Conservation (phyloP, 129 eudicot genomes). For the Escallonia rubra region DNA sequence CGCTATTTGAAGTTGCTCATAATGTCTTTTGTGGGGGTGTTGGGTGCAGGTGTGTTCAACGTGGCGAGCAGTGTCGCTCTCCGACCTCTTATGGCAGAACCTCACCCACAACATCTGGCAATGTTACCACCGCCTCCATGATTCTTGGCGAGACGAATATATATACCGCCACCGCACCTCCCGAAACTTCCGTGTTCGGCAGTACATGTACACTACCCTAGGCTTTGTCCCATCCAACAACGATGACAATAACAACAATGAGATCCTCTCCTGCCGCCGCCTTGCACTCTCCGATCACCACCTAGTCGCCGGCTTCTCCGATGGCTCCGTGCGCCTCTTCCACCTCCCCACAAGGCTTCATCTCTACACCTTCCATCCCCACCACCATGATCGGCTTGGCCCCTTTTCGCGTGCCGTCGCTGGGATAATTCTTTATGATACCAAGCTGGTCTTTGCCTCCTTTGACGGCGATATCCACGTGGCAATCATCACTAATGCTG, state of each 20-base stretch:
- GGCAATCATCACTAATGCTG: slow-evolving; percentile 30
- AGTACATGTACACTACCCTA: slow-evolving; percentile 40
- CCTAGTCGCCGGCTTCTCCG: slow-evolving; percentile 88
- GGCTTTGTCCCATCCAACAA: slow-evolving; percentile 33
- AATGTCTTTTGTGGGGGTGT: background rate
- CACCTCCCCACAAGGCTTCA: slow-evolving; percentile 54
- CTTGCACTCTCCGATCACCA: slow-evolving; percentile 59
- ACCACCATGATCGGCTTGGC: slow-evolving; percentile 75
- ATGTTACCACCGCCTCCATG: slow-evolving; percentile 37
- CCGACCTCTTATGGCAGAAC: slow-evolving; percentile 82
- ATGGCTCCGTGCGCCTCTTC: slow-evolving; percentile 75
- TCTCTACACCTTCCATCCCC: slow-evolving; percentile 68
- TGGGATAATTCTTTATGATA: slow-evolving; percentile 51
- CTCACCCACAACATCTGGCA: slow-evolving; percentile 70
- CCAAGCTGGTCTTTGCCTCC: slow-evolving; percentile 59
- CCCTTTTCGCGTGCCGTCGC: slow-evolving; percentile 76
- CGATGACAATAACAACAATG: slow-evolving; percentile 35
- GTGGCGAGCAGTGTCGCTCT: slow-evolving; percentile 77
- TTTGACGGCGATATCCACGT: slow-evolving; percentile 76
- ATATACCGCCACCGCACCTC: slow-evolving; percentile 74
- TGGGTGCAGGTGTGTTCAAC: slow-evolving; percentile 71
- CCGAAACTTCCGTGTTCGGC: slow-evolving; percentile 47
- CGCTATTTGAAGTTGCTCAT: background rate
- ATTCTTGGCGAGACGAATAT: slow-evolving; percentile 71
- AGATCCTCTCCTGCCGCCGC: slow-evolving; percentile 61